Base-by-base conservation (phyloP, 345 rosid genomes). In the Isatis tinctoria region DNA sequence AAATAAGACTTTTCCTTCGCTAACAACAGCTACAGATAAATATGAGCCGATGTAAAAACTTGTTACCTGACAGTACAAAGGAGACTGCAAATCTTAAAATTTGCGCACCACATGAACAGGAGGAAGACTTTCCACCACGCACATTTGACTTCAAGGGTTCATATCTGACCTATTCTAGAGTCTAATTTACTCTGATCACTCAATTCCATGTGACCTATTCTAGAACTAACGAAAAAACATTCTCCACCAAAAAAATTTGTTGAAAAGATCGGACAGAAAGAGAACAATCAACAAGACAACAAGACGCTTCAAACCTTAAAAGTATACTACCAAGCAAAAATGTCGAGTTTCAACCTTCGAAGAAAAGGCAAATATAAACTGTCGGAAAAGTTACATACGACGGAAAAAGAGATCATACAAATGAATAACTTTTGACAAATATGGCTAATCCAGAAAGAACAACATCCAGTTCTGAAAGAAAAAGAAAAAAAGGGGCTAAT, bases 401-500 rank as follows among this genome's bases (percentile, higher is more conserved):
- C 70, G 33, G 36, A 2, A 37, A 22, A 63, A 40, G 8, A 47
- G 40, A 70, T 28, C 71, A 56, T 57, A 16, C 40, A 57, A 32
- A 57, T 57, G 61, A 76, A 48, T 56, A 32, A 65, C 67, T 65
- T 77, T 60, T 12, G 6, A 49, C 17, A 32, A 71, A 77, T 70
- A 70, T 70, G 73, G 39, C 74, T 64, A 58, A 64, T 58, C 68
- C 61, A 53, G 14, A n/a, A n/a, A 32, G 56, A 51, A 54, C 41
- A 45, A 60, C 62, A 67, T 60, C 53, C 27, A 53, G 3, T 41
- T 61, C 57, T 61, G 66, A 74, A 75, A 27, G 49, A 48, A 47
- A 67, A 70, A 60, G 67, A 57, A 72, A 57, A 75, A 68, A 52
- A 20, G 32, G 71, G 54, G 53, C 74, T 67, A 51, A 35, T 54